Evolutionary conservation across 768 basidiomycete species (phyloP).

Genomic region (Leccinum ochraceum): DNA sequence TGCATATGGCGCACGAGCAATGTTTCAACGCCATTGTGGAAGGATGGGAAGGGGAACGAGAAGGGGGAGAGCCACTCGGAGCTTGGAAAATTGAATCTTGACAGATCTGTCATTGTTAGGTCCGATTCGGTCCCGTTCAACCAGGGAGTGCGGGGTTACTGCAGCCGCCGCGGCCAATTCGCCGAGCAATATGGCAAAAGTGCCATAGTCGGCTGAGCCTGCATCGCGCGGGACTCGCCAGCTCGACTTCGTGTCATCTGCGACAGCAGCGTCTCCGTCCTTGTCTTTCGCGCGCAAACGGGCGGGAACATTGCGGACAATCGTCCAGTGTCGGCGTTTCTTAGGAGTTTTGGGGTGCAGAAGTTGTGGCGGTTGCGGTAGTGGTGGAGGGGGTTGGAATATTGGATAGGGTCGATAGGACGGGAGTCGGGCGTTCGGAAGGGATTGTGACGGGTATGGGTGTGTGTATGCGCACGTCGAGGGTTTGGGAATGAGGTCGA

Average conservation of each 20-base stretch:
- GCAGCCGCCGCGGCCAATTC: background rate
- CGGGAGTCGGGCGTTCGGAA: constrained; percentile 15
- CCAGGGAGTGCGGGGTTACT: background rate
- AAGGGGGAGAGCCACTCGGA: too few relatives aligned
- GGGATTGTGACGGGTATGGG: constrained; percentile 33
- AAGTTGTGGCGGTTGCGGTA: background rate
- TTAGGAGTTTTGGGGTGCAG: constrained; percentile 1
- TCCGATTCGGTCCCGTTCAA: too few relatives aligned
- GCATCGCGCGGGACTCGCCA: constrained; percentile 56
- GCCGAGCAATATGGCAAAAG: constrained; percentile 33
- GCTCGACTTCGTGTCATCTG: constrained; percentile 36
- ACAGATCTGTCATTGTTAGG: too few relatives aligned
- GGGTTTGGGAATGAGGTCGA: constrained; percentile 2
- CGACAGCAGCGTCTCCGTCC: constrained; percentile 41
- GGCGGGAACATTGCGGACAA: constrained; percentile 50
- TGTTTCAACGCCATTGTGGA: too few relatives aligned
- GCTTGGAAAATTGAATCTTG: too few relatives aligned
- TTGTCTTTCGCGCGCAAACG: constrained; percentile 53
- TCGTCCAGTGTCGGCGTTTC: constrained; percentile 61
- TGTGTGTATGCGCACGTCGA: constrained; percentile 19
- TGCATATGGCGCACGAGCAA: too few relatives aligned
- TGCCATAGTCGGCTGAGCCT: constrained; percentile 60
- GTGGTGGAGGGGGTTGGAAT: constrained; percentile 1
- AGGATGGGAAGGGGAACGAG: too few relatives aligned
- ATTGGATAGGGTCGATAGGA: constrained; percentile 17